Base-by-base conservation (phyloP, 2,329 filamentous ascomycete species). In the Tolypocladium endophyticum region DNA sequence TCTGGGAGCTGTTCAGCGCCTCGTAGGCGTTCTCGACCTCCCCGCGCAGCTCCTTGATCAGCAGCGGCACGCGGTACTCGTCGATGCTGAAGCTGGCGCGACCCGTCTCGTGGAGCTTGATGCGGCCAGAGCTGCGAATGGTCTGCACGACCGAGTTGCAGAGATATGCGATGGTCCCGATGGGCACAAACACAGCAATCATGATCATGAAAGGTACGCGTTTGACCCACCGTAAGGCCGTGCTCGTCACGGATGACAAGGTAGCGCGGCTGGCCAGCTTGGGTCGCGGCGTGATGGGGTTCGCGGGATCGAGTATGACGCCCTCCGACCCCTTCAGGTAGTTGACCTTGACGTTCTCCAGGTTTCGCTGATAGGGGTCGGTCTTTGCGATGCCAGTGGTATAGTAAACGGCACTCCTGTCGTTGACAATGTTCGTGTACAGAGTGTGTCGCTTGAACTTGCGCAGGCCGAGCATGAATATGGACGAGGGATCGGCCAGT, bases 391-490 rank as follows among this genome's bases (percentile, higher is more conserved):
- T 90, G 25, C 80, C 81, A 0, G 91, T 90, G 0, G 93, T 97
- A 71, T 93, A 96, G 74, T 89, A 90, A 0, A 87, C 84, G 5
- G 90, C 90, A 53, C 84, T 90, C 59, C 86, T 81, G 74, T 97
- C 93, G 72, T 97, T 96, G 69, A 89, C 77, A 55, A 96, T 86
- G 70, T 97, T 97, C 50, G 88, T 81, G 72, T 97, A 97, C 1
- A 96, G 76, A 4, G 85, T 88, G 61, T 86, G 87, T 59, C 89
- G 81, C 70, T 86, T 84, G 76, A 97, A 97, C 65, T 79, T 82
- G 62, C 83, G 81, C 54, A 97, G 79, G 0, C 87, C 92, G 38
- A 84, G 83, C 67, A 96, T 88, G 75, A 97, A 97, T 65, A 96
- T 89, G 62, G 89, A 92, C 56, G 87, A 82, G 0, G 88, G 86